Conservation (phyloP, 1,139 yeast species). For the Geotrichum klebahnii region DNA sequence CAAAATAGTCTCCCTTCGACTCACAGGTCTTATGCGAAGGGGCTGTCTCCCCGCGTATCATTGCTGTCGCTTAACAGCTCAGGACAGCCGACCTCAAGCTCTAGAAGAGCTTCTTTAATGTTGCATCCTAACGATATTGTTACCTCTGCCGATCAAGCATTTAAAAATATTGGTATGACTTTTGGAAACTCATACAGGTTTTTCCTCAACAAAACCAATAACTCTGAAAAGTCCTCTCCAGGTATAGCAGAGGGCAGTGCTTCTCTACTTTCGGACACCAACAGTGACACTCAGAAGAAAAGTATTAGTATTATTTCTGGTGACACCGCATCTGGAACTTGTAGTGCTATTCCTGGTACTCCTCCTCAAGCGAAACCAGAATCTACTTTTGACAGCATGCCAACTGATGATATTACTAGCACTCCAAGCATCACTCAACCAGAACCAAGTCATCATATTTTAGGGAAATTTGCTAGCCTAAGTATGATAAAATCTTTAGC, state of each 20-base stretch:
- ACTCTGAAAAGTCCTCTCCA: slow-evolving; percentile 1
- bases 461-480: slow-evolving; percentile 12
- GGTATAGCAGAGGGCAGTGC: not conserved
- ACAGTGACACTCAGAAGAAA: not conserved
- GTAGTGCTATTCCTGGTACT: slow-evolving; percentile 17
- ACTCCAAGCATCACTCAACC: not conserved
- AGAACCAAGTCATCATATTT: slow-evolving; percentile 6
- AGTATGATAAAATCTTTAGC: slow-evolving; percentile 13
- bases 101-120: slow-evolving; percentile 18
- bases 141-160: slow-evolving; percentile 34
- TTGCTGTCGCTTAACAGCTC: slow-evolving; percentile 1
- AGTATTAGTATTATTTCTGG: not conserved
- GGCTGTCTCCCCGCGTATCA: slow-evolving; percentile 6
- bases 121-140: slow-evolving; percentile 33
- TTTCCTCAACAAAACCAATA: slow-evolving; percentile 34
- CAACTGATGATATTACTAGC: not conserved
- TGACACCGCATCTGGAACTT: slow-evolving; percentile 7
- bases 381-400: not conserved
- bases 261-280: slow-evolving; percentile 12
- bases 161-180: slow-evolving; percentile 34
- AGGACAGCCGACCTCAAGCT: slow-evolving; percentile 13
- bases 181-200: slow-evolving; percentile 37
- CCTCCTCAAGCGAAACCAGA: slow-evolving; percentile 3
- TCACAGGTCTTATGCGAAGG: too few species aligned
- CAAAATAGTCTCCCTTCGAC: too few species aligned